Percentiles rank a stretch among this genome's conserved stretches.
Conservation (phyloP, 331 rosid genomes). For the Cydonia oblonga region DNA sequence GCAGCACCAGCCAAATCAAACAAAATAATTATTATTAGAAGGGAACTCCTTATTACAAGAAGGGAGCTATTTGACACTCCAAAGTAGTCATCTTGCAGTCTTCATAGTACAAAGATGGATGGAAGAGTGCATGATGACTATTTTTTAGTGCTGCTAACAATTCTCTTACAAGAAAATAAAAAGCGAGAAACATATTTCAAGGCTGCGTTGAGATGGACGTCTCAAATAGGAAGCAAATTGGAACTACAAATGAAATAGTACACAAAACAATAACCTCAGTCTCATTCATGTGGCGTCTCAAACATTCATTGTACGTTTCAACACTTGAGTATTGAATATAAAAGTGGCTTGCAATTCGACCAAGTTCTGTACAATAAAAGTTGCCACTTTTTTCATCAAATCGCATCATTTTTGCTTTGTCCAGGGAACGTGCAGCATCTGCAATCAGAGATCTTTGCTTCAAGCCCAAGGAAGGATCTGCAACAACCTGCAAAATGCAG, state of each 20-base stretch:
- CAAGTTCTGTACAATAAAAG: slow-evolving; percentile 97
- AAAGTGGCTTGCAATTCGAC: slow-evolving; percentile 99
- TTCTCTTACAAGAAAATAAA: background rate
- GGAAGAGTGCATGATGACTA: no score
- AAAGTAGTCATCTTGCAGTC: no score
- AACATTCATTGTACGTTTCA: slow-evolving; percentile 88
- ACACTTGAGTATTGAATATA: slow-evolving; percentile 95
- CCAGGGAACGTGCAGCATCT: slow-evolving; percentile 93
- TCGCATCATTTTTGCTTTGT: slow-evolving; percentile 96
- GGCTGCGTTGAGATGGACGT: background rate
- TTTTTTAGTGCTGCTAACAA: no score
- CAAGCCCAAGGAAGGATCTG: slow-evolving; percentile 53
- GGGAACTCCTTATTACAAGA: background rate
- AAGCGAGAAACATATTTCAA: background rate
- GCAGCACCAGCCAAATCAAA: background rate
- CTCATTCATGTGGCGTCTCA: slow-evolving; percentile 86
- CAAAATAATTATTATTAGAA: slow-evolving; percentile 4
- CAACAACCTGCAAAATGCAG: slow-evolving; percentile 51
- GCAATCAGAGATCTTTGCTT: slow-evolving; percentile 83
- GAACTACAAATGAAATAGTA: background rate
- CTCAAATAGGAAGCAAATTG: background rate
- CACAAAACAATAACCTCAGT: slow-evolving; percentile 60
- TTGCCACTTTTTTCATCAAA: slow-evolving; percentile 98
- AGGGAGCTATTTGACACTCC: no score
- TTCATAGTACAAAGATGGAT: no score